A percentile compares a stretch with the other conserved stretches of the same genome.
Evolutionary conservation across 202 grass and related monocot species (phyloP).

Genomic region (Brachypodium distachyon): DNA sequence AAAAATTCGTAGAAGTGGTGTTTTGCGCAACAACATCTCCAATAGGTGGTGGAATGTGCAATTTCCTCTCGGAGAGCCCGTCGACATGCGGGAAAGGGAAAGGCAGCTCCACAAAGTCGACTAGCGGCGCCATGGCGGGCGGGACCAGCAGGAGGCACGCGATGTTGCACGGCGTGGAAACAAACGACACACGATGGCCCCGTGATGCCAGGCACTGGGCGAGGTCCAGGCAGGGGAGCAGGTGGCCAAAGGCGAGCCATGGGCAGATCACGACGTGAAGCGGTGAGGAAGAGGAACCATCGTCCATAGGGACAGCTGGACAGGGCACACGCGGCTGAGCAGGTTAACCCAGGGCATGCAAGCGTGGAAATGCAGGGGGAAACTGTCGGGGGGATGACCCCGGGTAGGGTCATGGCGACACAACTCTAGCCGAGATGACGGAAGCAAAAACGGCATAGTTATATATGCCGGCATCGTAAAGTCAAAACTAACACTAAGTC

Average conservation of each 20-base stretch:
- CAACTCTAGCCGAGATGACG: too few relatives aligned
- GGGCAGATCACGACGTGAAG: constrained; percentile 33
- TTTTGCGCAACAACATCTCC: too few relatives aligned
- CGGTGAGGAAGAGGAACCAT: background rate
- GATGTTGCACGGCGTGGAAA: constrained; percentile 41
- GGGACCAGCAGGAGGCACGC: background rate
- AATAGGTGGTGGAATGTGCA: too few relatives aligned
- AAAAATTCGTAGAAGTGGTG: too few relatives aligned
- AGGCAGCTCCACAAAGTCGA: constrained; percentile 4
- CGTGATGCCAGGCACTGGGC: constrained; percentile 19
- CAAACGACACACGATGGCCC: constrained; percentile 34
- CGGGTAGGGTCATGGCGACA: too few relatives aligned
- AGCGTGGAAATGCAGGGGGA: too few relatives aligned
- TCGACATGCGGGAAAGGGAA: constrained; percentile 12
- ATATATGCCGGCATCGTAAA: too few relatives aligned
- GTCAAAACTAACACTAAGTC: too few relatives aligned
- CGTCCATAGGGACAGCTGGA: background rate
- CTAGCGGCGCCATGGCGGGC: background rate
- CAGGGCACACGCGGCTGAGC: background rate
- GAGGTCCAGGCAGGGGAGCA: constrained; percentile 29
- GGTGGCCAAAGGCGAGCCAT: constrained; percentile 44
- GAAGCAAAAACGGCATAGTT: too few relatives aligned
- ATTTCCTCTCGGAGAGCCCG: too few relatives aligned
- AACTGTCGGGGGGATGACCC: too few relatives aligned
- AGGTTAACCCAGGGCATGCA: too few relatives aligned